Conservation (phyloP, 2,329 filamentous ascomycete genomes). For the Pseudogymnoascus sp. region DNA sequence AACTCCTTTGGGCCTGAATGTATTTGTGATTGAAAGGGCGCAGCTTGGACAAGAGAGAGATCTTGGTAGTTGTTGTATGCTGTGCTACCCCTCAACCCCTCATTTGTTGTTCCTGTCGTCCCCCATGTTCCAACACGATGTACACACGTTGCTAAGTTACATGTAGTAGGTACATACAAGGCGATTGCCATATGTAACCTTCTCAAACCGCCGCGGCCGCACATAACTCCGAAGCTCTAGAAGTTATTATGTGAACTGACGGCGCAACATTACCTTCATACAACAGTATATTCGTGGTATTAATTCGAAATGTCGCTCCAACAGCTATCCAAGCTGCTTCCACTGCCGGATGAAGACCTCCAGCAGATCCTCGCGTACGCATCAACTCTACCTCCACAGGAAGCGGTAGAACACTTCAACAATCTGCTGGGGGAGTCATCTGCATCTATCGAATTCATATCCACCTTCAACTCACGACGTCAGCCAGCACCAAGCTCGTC, state of each 20-base stretch:
- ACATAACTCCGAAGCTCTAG: background rate
- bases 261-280: background rate
- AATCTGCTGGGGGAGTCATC: constrained; percentile 83
- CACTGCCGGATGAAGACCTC: constrained; percentile 76
- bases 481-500: constrained; percentile 32
- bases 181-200: background rate
- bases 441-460: constrained; percentile 63
- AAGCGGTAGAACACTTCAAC: constrained; percentile 76
- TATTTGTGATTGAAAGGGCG: background rate
- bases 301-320: constrained; percentile 39
- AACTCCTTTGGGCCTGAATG: background rate
- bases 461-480: constrained; percentile 63
- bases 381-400: constrained; percentile 64
- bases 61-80: background rate
- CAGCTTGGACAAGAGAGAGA: background rate
- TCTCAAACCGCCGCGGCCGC: background rate
- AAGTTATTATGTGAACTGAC: background rate
- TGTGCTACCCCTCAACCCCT: background rate
- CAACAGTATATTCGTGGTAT: background rate
- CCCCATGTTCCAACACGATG: background rate
- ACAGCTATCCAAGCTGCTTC: constrained; percentile 72
- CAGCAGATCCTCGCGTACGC: constrained; percentile 80
- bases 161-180: background rate
- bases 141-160: background rate
- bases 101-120: constrained; percentile 4